Percentiles rank a stretch among this genome's conserved stretches.
Conservation (phyloP, 1,284 basidiomycete species). For the Irpex lacteus region DNA sequence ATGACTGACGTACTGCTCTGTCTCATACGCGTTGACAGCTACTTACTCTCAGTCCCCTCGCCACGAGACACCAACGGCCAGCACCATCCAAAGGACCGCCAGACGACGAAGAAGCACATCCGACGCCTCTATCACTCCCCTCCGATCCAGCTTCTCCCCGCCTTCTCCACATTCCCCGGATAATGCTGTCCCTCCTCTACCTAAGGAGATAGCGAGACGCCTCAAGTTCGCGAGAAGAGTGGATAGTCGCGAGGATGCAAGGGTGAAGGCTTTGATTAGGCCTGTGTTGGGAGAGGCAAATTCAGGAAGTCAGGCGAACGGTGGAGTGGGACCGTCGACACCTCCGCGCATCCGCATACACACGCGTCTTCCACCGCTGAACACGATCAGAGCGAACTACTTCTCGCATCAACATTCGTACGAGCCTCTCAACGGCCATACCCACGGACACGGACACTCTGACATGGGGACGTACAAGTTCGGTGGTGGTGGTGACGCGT, state of each 20-base stretch:
- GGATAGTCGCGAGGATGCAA: not conserved
- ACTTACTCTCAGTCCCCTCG: no score
- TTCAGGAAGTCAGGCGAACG: no score
- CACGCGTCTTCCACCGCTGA: conserved; percentile 25
- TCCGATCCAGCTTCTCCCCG: not conserved
- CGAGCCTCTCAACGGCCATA: not conserved
- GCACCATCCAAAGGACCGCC: not conserved
- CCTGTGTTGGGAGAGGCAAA: no score
- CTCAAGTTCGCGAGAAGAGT: not conserved
- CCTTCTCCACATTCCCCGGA: not conserved
- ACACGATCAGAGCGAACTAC: conserved; percentile 3
- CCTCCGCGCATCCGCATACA: conserved; percentile 18
- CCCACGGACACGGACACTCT: not conserved
- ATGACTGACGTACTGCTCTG: no score
- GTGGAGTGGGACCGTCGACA: not conserved
- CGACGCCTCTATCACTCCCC: not conserved
- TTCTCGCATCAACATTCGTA: not conserved
- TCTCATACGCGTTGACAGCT: no score
- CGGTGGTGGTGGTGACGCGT: not conserved
- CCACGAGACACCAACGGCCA: no score
- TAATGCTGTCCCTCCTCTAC: not conserved
- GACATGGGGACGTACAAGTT: not conserved
- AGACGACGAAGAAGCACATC: not conserved
- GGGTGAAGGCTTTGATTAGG: no score
- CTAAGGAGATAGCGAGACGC: not conserved